phyloP scores from a whole-genome alignment of 2,329 filamentous ascomycete genomes.

The Colletotrichum abscissum region DNA sequence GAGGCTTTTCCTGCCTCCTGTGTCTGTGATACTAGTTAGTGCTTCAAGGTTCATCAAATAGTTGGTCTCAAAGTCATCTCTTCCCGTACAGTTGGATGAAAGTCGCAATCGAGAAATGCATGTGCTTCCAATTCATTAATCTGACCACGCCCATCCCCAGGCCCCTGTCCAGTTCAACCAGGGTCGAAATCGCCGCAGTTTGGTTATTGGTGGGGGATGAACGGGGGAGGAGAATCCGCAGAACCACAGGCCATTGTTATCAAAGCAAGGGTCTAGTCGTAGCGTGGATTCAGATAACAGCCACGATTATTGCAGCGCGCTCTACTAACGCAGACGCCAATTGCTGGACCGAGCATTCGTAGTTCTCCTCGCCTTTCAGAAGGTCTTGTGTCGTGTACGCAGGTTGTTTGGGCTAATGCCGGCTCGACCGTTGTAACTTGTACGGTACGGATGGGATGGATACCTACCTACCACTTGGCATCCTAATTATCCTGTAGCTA shows the following conservation, averaged over 20 bases:
- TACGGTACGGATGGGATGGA: not conserved
- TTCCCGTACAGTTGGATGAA: not conserved
- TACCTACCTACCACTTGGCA: not conserved
- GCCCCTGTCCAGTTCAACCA: not conserved
- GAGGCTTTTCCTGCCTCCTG: not conserved
- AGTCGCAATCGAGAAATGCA: slow-evolving; percentile 6
- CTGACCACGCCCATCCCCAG: not conserved
- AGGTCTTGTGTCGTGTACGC: not conserved
- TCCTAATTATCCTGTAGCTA: not conserved
- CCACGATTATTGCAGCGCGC: not conserved
- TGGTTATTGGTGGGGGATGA: slow-evolving; percentile 11
- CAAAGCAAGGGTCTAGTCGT: slow-evolving; percentile 14
- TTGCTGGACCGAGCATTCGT: too few species aligned
- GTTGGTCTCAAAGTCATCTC: not conserved
- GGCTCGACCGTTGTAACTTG: not conserved
- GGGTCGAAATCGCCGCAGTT: slow-evolving; percentile 1
- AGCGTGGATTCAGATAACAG: slow-evolving; percentile 23
- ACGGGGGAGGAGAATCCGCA: slow-evolving; percentile 13
- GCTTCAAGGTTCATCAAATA: not conserved
- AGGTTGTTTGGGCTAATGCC: not conserved
- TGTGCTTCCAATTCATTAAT: slow-evolving; percentile 13
- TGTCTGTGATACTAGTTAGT: not conserved
- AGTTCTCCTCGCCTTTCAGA: not conserved
- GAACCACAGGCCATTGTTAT: not conserved
- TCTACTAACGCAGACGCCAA: not conserved